Evolutionary conservation across 306 rosid species (phyloP).

Genomic region (Fagus sylvatica): DNA sequence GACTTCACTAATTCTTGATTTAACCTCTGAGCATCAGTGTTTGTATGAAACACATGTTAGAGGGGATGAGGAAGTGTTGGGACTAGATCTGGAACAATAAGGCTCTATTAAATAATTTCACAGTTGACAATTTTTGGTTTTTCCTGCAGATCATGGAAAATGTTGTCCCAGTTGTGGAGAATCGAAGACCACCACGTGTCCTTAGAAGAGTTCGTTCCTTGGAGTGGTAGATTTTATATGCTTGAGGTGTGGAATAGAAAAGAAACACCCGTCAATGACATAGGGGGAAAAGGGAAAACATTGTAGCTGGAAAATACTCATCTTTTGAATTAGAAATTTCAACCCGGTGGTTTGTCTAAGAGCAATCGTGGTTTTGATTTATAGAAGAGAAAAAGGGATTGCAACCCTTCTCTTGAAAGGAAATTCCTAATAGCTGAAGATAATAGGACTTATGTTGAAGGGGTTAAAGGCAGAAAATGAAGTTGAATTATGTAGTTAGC

Average conservation of each 20-base stretch:
- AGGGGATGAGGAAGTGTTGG: not conserved
- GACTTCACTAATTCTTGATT: not conserved
- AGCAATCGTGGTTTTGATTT: slow-evolving; percentile 17
- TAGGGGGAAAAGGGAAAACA: slow-evolving; percentile 1
- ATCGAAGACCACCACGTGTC: slow-evolving; percentile 58
- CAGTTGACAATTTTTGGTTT: slow-evolving; percentile 14
- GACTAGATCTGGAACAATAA: not conserved
- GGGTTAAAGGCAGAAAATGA: slow-evolving; percentile 30
- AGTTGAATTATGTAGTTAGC: slow-evolving; percentile 37
- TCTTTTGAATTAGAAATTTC: slow-evolving; percentile 17
- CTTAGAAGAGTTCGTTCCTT: slow-evolving; percentile 66
- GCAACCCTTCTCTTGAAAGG: slow-evolving; percentile 28
- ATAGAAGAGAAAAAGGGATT: slow-evolving; percentile 27
- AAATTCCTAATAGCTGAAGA: slow-evolving; percentile 30
- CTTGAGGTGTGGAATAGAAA: slow-evolving; percentile 24
- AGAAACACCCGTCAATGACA: slow-evolving; percentile 14
- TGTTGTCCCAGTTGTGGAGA: slow-evolving; percentile 70
- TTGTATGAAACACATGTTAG: not conserved
- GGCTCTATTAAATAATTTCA: not conserved
- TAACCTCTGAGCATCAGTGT: not conserved
- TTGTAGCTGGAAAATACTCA: slow-evolving; percentile 16
- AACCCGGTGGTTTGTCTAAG: slow-evolving; percentile 16
- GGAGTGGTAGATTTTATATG: slow-evolving; percentile 63
- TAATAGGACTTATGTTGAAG: slow-evolving; percentile 23
- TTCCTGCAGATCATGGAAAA: slow-evolving; percentile 80